Evolutionary conservation across 2,329 filamentous ascomycete genomes (phyloP).

Genomic region (Aureobasidium zeae): DNA sequence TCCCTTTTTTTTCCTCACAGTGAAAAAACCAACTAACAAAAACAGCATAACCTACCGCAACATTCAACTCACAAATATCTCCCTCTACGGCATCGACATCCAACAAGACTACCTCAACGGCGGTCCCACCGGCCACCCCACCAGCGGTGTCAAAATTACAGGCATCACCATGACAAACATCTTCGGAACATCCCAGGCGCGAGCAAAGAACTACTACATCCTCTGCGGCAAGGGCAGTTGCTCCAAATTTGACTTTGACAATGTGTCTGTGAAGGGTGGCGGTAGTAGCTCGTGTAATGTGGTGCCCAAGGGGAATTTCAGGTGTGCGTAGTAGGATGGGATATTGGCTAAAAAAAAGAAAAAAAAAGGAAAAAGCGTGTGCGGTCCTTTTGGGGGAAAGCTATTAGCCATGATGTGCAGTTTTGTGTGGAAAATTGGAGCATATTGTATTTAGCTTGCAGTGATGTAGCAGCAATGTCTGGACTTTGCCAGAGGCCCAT

Average conservation of each 20-base stretch:
- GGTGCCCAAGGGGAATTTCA: conserved; percentile 14
- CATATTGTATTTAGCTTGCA: too few species aligned
- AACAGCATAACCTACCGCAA: conserved; percentile 37
- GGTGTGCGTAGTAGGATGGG: conserved; percentile 4
- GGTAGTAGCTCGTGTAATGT: conserved; percentile 15
- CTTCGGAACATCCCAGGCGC: conserved; percentile 32
- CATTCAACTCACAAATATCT: conserved; percentile 38
- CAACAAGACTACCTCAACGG: conserved; percentile 46
- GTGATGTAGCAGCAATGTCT: too few species aligned
- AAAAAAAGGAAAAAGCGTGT: too few species aligned
- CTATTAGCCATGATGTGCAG: too few species aligned
- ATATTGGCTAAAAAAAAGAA: too few species aligned
- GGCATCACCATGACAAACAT: conserved; percentile 35
- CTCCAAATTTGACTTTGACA: conserved; percentile 29
- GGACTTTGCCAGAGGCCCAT: too few species aligned
- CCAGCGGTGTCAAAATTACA: conserved; percentile 40
- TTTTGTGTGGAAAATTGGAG: too few species aligned
- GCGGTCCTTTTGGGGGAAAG: too few species aligned
- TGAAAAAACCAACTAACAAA: too few species aligned
- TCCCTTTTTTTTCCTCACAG: too few species aligned
- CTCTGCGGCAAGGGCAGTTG: conserved; percentile 35
- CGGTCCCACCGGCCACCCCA: conserved; percentile 33
- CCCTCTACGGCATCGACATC: conserved; percentile 43
- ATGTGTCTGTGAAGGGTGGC: conserved; percentile 31
- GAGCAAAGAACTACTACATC: conserved; percentile 31